Percentiles rank a stretch among this genome's conserved stretches.
Evolutionary conservation across 345 rosid species (phyloP).

Genomic region (Rhizophora mangle): DNA sequence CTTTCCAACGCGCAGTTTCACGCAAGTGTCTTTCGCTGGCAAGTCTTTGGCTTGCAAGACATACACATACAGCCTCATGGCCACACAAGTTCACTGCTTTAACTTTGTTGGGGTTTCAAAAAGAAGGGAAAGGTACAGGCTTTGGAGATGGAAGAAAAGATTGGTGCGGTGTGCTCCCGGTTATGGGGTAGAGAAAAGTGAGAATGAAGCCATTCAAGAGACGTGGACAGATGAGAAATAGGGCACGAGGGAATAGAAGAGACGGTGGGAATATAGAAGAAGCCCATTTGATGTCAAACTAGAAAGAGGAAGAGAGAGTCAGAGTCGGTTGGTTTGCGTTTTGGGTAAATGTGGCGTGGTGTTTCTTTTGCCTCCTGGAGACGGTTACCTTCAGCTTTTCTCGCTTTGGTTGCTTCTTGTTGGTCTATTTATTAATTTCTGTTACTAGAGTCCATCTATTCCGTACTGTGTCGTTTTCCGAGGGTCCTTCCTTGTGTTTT

Average conservation of each 20-base stretch:
- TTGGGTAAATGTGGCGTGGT: background rate
- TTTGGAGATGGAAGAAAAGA: background rate
- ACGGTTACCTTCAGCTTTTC: background rate
- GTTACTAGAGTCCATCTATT: background rate
- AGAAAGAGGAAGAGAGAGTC: background rate
- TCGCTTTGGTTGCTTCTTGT: background rate
- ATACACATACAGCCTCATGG: slow-evolving; percentile 74
- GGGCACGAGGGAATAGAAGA: background rate
- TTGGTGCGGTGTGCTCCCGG: background rate
- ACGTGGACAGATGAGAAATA: background rate
- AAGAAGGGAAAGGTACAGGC: background rate
- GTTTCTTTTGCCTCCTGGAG: background rate
- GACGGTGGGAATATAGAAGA: background rate
- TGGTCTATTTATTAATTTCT: background rate
- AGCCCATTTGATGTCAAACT: background rate
- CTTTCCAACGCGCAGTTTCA: slow-evolving; percentile 61
- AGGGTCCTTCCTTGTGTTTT: background rate
- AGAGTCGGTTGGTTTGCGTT: background rate
- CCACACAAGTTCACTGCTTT: background rate
- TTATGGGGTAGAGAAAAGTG: background rate
- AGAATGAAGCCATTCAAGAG: background rate
- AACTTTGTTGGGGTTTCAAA: slow-evolving; percentile 8
- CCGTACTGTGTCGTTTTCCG: background rate
- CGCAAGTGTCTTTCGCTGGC: slow-evolving; percentile 49
- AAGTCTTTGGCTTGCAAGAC: slow-evolving; percentile 67